phyloP scores from a whole-genome alignment of 2,329 filamentous ascomycete species.

The Colletotrichum chlorophyti region DNA sequence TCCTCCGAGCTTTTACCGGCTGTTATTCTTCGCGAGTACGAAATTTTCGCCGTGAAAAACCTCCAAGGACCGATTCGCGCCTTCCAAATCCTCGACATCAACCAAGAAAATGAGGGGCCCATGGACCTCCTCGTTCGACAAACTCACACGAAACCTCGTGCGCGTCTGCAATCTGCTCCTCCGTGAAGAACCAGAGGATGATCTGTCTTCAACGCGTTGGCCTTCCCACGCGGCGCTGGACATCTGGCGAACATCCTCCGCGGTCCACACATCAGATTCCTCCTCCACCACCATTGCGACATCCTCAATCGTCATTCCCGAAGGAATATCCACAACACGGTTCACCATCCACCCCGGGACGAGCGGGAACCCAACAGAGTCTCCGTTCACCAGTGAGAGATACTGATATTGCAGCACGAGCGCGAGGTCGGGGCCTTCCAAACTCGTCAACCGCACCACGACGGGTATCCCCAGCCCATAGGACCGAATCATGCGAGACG shows the following conservation, averaged over 20 bases:
- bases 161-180: neutral
- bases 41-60: neutral
- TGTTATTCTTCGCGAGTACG: neutral
- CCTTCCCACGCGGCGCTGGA: neutral
- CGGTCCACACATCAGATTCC: neutral
- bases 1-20: no score
- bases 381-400: neutral
- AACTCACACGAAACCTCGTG: neutral
- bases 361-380: neutral
- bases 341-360: constrained; percentile 1
- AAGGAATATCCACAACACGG: neutral
- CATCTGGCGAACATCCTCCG: neutral
- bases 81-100: neutral
- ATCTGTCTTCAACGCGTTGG: neutral
- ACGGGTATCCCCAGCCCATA: neutral
- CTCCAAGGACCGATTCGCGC: neutral
- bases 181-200: rapidly evolving
- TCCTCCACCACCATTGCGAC: neutral
- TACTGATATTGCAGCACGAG: constrained; percentile 6
- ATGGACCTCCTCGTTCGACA: neutral
- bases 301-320: neutral
- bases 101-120: neutral
- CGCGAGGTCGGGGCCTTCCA: neutral
- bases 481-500: neutral
- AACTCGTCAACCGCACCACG: neutral